These are phyloP conservation scores for Lipomyces kockii DNA, from an alignment of 805 yeast species.

Conservation along the genomic window DNA sequence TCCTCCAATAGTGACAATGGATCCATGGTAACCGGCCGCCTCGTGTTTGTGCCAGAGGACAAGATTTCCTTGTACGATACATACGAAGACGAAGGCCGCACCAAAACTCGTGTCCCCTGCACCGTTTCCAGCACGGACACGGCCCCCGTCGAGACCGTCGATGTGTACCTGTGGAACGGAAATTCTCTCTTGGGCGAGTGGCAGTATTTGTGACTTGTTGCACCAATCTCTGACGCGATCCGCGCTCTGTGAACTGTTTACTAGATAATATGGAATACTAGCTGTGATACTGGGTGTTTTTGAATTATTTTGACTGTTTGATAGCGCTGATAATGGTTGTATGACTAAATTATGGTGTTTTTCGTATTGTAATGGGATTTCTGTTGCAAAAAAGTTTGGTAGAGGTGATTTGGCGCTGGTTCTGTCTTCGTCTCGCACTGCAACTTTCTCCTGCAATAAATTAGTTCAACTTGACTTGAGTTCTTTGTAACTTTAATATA, in stretches of 20 bases:
- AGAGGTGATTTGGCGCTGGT: not conserved
- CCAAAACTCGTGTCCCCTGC: slow-evolving; percentile 19
- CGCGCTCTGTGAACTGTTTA: not conserved
- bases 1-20: not conserved
- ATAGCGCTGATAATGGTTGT: not conserved
- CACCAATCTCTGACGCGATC: not conserved
- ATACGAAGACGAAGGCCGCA: slow-evolving; percentile 29
- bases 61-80: slow-evolving; percentile 15
- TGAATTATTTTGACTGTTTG: not conserved
- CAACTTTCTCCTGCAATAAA: not conserved
- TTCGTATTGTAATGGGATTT: not conserved
- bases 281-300: not conserved
- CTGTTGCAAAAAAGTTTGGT: not conserved
- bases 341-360: not conserved
- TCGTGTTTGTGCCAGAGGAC: slow-evolving; percentile 6
- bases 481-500: not conserved
- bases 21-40: slow-evolving; percentile 9
- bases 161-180: slow-evolving; percentile 30
- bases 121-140: not conserved
- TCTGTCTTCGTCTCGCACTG: not conserved
- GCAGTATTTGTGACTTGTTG: slow-evolving; percentile 4
- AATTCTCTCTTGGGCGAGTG: slow-evolving; percentile 30
- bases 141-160: not conserved
- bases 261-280: not conserved
- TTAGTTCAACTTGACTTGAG: not conserved